Percentiles rank a stretch among this genome's conserved stretches.
These are phyloP conservation scores for Chlorophyllum brunneum DNA, from an alignment of 768 basidiomycete species.

Conservation along the genomic window DNA sequence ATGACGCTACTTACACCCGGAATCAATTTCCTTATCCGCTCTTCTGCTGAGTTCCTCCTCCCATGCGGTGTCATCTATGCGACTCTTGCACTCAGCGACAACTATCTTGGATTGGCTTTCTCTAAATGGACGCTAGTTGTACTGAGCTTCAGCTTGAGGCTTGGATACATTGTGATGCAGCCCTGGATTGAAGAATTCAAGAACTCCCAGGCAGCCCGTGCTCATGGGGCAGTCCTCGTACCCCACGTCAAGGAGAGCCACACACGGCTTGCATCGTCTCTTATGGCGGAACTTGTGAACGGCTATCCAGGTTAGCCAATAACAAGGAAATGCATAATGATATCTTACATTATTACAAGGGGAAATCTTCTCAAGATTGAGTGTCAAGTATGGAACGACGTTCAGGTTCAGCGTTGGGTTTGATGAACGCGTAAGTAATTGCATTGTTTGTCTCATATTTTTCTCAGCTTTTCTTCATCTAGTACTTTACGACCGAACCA, in stretches of 20 bases:
- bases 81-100: neutral
- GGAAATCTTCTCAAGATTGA: slow-evolving; percentile 23
- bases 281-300: neutral
- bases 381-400: slow-evolving; percentile 27
- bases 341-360: slow-evolving; percentile 17
- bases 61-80: neutral
- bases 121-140: neutral
- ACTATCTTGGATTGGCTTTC: too few relatives aligned
- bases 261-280: neutral
- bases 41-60: neutral
- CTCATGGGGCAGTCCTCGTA: slow-evolving; percentile 15
- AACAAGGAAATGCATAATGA: too few relatives aligned
- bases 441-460: neutral
- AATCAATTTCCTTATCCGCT: neutral
- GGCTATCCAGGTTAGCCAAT: slow-evolving; percentile 3
- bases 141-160: neutral
- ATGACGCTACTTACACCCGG: neutral
- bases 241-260: slow-evolving; percentile 13
- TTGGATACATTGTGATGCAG: neutral
- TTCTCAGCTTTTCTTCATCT: neutral
- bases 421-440: slow-evolving; percentile 27
- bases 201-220: slow-evolving; percentile 7
- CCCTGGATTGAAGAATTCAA: neutral
- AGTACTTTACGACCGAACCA: slow-evolving; percentile 43
- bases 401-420: slow-evolving; percentile 25